Percentiles rank a stretch among this genome's conserved stretches.
Evolutionary conservation across 495 filamentous ascomycete genomes (phyloP).

Genomic region (Neurospora sublineolata): DNA sequence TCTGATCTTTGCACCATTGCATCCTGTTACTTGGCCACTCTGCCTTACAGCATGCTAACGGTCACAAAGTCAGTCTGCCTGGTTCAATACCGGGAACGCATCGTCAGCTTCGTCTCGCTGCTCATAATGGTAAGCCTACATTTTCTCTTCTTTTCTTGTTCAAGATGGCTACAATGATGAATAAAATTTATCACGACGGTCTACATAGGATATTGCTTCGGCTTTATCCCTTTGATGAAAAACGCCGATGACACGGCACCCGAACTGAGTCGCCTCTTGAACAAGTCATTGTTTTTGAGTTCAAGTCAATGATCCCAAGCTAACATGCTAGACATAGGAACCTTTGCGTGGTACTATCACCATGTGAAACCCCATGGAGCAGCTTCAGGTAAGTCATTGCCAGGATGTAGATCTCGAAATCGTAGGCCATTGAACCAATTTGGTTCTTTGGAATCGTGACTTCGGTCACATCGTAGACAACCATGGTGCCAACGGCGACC

Average conservation of each 20-base stretch:
- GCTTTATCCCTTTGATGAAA: conserved; percentile 57
- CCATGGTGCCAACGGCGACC: neutral
- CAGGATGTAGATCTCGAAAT: neutral
- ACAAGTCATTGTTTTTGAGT: neutral
- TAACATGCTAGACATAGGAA: conserved; percentile 5
- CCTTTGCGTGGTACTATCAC: neutral
- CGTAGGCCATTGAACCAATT: neutral
- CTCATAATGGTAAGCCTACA: conserved; percentile 7
- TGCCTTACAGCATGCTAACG: conserved; percentile 9
- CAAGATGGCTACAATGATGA: conserved; percentile 44
- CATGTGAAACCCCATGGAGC: neutral
- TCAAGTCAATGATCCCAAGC: neutral
- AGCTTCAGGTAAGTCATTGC: neutral
- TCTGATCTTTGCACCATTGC: conserved; percentile 28
- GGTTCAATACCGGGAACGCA: neutral
- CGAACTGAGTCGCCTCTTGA: conserved; percentile 38
- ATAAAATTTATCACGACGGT: conserved; percentile 83
- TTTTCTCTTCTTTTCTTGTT: neutral
- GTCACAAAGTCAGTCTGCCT: conserved; percentile 3
- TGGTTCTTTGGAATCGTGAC: neutral
- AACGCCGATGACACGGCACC: conserved; percentile 80
- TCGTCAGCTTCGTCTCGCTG: neutral
- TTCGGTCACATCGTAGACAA: neutral
- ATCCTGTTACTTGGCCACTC: conserved; percentile 4
- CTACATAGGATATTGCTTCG: conserved; percentile 66